These are phyloP conservation scores for Austroboletus niveus DNA, from an alignment of 1,284 basidiomycete species.

Conservation along the genomic window DNA sequence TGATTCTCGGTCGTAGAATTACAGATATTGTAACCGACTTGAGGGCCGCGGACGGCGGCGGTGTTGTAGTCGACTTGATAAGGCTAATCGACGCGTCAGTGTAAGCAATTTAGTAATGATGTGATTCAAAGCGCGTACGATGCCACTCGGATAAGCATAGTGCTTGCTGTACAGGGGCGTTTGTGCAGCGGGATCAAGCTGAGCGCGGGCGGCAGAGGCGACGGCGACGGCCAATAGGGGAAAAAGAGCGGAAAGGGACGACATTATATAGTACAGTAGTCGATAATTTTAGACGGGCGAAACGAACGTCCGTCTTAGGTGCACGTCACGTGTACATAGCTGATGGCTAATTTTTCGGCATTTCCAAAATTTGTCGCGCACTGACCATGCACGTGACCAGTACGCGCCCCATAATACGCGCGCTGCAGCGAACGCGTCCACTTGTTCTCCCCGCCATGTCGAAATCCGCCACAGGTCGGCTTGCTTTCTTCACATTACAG, in stretches of 20 bases:
- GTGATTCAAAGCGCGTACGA: constrained; percentile 37
- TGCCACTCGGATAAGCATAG: constrained; percentile 47
- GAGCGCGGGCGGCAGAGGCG: constrained; percentile 35
- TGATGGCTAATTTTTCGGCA: constrained; percentile 23
- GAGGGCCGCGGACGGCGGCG: constrained; percentile 51
- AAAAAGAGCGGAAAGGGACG: constrained; percentile 42
- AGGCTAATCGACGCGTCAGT: constrained; percentile 39
- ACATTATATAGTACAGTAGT: constrained; percentile 25
- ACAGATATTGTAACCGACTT: constrained; percentile 67
- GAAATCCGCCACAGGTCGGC: constrained; percentile 36
- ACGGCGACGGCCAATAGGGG: constrained; percentile 38
- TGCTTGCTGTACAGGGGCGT: constrained; percentile 53
- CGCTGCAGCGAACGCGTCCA: constrained; percentile 5
- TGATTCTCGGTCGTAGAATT: constrained; percentile 67
- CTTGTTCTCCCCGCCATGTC: constrained; percentile 29
- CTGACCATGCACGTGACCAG: constrained; percentile 38
- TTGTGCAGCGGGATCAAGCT: constrained; percentile 35
- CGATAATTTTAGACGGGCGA: constrained; percentile 2
- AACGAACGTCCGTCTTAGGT: not conserved
- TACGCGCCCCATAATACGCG: constrained; percentile 23
- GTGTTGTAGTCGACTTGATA: constrained; percentile 53
- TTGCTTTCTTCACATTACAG: no score
- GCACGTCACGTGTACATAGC: not conserved
- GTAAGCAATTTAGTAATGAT: not conserved
- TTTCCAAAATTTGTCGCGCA: constrained; percentile 20